A percentile compares a stretch with the other conserved stretches of the same genome.
Evolutionary conservation across 495 filamentous ascomycete genomes (phyloP).

Genomic region (Staphylotrichum longicolle): DNA sequence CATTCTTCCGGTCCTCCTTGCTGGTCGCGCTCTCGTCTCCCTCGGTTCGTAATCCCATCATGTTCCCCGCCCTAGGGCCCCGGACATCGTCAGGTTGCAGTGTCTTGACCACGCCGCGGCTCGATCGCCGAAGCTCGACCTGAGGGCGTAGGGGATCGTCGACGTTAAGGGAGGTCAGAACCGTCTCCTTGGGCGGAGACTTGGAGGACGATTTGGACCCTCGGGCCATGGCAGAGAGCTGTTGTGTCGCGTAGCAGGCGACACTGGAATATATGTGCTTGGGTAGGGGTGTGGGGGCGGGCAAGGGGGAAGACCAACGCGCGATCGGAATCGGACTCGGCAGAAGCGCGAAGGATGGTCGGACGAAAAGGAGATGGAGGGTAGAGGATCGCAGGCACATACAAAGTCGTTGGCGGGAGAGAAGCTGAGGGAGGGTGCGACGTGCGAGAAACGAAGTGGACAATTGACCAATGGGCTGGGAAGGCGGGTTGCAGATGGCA

Average conservation of each 20-base stretch:
- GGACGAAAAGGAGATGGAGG: not conserved
- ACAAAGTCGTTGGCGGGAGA: not conserved
- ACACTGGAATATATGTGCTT: not conserved
- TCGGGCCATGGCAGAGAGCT: constrained; percentile 1
- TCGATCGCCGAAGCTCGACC: constrained; percentile 28
- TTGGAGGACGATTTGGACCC: not conserved
- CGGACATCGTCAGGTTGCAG: constrained; percentile 14
- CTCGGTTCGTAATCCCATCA: constrained; percentile 17
- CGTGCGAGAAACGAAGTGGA: not conserved
- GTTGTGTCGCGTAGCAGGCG: not conserved
- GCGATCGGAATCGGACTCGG: not conserved
- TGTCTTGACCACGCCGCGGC: constrained; percentile 21
- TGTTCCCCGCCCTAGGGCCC: constrained; percentile 20
- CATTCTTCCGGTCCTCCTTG: constrained; percentile 13
- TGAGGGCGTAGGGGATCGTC: constrained; percentile 20
- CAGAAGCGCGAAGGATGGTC: not conserved
- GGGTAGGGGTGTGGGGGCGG: not conserved
- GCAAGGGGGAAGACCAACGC: not conserved
- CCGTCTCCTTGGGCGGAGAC: not conserved
- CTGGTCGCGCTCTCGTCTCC: not conserved
- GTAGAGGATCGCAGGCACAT: not conserved
- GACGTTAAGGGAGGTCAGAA: not conserved
- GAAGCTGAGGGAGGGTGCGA: constrained; percentile 7
- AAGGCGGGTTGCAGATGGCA: not conserved
- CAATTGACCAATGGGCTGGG: not conserved